These are phyloP conservation scores for Penicillium bovifimosum DNA, from an alignment of 495 filamentous ascomycete genomes.

Conservation along the genomic window DNA sequence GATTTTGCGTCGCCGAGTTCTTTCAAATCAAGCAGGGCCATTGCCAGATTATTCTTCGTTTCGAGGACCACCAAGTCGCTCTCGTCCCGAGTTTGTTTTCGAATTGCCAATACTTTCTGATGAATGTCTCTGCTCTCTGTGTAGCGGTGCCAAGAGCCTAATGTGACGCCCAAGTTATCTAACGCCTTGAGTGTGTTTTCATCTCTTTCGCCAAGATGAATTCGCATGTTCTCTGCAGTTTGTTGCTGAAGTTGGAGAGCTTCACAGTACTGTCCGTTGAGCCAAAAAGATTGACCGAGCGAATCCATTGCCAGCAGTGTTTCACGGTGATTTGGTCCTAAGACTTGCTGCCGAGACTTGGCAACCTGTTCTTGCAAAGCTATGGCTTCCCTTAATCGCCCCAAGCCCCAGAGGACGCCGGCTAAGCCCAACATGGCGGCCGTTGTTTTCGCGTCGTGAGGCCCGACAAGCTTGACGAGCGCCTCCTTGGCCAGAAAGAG, in stretches of 20 bases:
- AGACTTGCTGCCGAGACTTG: neutral
- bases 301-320: neutral
- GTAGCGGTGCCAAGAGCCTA: conserved; percentile 16
- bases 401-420: neutral
- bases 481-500: neutral
- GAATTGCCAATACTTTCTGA: conserved; percentile 18
- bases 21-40: neutral
- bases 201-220: conserved; percentile 15
- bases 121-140: conserved; percentile 20
- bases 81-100: conserved; percentile 25
- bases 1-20: neutral
- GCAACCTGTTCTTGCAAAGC: neutral
- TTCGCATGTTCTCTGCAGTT: conserved; percentile 16
- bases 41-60: conserved; percentile 22
- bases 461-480: neutral
- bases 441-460: neutral
- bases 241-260: conserved; percentile 22
- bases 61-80: conserved; percentile 28
- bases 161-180: conserved; percentile 16
- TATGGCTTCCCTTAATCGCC: neutral
- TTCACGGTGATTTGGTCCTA: neutral
- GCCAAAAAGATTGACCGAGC: neutral
- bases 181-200: conserved; percentile 27
- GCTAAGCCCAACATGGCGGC: neutral
- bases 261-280: conserved; percentile 24